Base-by-base conservation (phyloP, 306 rosid species). In the Coriaria nepalensis region DNA sequence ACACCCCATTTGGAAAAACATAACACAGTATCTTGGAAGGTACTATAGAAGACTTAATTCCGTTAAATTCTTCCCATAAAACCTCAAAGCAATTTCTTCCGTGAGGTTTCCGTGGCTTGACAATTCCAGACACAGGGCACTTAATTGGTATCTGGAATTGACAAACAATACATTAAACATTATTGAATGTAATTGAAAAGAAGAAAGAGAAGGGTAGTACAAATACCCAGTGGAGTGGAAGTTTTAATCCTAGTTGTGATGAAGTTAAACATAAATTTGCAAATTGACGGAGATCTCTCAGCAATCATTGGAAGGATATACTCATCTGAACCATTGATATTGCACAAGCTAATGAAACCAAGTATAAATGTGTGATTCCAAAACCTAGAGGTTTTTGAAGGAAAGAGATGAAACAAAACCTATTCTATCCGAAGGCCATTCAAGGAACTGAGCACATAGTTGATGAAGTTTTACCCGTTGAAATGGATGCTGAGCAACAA, bases 291-390 rank as follows among this genome's bases (percentile, higher is more conserved):
- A 85, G 59, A 56, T 75, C 73, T 65, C 52, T 85, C 95, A 40
- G 93, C 87, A 32, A 85, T 75, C 69, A 76, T 68, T 42, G 93
- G 87, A 60, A 85, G 93, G 49, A 85, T 78, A 56, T 78, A 81
- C 41, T 81, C 84, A 64, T 85, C 93, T 81, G 67, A 56, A 63
- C 50, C 70, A 68, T 35, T 40, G 66, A 56, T 54, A 46, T 8
- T 15, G 54, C 56, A 57, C 67, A 45, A 64, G 63, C 32, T 40
- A 5, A 52, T 49, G 33, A 43, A 15, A 6, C 9, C 29, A 20
- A 1, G 29, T 3, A 20, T 20, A 20, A 20, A 20, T 20, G 29
- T 20, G 29, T 20, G 29, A 20, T 20, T 20, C 29, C 29, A 20
- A 20, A 20, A 20, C 1, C 2, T 1, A 20, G 29, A 20, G 29